A percentile compares a stretch with the other conserved stretches of the same genome.
phyloP scores from a whole-genome alignment of 805 yeast genomes.

The Lipomyces sp. region DNA sequence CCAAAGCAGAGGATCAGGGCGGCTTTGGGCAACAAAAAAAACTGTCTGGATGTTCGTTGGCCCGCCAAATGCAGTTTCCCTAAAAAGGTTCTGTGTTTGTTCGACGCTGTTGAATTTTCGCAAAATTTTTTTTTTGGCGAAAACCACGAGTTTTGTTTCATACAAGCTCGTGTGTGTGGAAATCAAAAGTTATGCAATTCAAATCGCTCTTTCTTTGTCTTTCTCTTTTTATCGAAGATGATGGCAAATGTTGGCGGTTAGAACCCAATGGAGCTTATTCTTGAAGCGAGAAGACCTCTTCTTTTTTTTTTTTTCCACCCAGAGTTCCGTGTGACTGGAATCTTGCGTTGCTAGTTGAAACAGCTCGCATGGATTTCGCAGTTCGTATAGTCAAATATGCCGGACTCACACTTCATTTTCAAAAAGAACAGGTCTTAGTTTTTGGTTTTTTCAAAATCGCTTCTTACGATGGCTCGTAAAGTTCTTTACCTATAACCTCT shows the following conservation, averaged over 20 bases:
- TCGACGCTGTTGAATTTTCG: neutral
- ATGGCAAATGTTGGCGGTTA: slow-evolving; percentile 9
- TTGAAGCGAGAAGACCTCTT: slow-evolving; percentile 36
- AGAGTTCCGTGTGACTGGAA: slow-evolving; percentile 25
- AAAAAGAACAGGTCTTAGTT: neutral
- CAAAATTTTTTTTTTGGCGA: neutral
- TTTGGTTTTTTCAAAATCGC: neutral
- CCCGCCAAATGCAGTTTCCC: slow-evolving; percentile 1
- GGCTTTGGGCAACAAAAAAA: neutral
- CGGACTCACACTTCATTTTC: slow-evolving; percentile 22
- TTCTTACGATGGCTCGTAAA: neutral
- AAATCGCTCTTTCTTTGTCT: neutral
- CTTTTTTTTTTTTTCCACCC: slow-evolving; percentile 21
- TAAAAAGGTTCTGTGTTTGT: neutral
- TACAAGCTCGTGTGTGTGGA: slow-evolving; percentile 5
- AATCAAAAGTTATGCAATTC: slow-evolving; percentile 46
- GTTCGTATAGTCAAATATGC: slow-evolving; percentile 41
- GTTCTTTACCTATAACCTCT: neutral
- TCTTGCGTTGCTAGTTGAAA: neutral
- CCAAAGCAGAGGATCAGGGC: neutral
- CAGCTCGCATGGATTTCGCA: neutral
- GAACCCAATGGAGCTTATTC: slow-evolving; percentile 49
- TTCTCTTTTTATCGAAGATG: neutral
- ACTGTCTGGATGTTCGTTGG: neutral
- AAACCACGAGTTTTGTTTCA: neutral